Conservation (phyloP, 2,329 filamentous ascomycete species). For the Pleurostoma richardsiae region DNA sequence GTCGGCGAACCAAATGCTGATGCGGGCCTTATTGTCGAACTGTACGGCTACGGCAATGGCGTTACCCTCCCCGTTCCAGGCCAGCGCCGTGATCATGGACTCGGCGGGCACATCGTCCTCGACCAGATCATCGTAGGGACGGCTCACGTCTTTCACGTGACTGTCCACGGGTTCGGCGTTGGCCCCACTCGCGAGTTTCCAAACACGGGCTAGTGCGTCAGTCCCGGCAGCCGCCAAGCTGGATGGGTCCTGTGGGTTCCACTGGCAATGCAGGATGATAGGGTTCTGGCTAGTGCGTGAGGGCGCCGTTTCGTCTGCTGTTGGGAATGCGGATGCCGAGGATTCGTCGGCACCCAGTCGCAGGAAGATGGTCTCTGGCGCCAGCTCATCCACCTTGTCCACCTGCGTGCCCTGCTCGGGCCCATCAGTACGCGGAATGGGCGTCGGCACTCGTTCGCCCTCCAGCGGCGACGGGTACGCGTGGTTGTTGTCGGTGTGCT, state of each 20-base stretch:
- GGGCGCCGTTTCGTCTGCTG: slow-evolving; percentile 25
- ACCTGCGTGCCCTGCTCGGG: slow-evolving; percentile 61
- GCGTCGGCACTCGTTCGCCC: slow-evolving; percentile 48
- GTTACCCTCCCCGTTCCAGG: slow-evolving; percentile 54
- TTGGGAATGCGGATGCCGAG: slow-evolving; percentile 27
- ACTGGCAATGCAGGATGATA: slow-evolving; percentile 64
- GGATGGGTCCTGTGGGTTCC: slow-evolving; percentile 60
- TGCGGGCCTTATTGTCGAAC: slow-evolving; percentile 42
- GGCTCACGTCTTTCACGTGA: slow-evolving; percentile 38
- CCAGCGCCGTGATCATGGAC: slow-evolving; percentile 52
- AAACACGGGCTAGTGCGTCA: slow-evolving; percentile 65
- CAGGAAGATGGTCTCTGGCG: slow-evolving; percentile 55
- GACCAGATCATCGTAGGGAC: slow-evolving; percentile 41
- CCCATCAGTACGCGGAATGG: slow-evolving; percentile 52
- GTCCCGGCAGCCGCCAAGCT: slow-evolving; percentile 64
- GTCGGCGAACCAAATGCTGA: slow-evolving; percentile 52
- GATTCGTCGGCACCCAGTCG: slow-evolving; percentile 42
- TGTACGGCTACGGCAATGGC: slow-evolving; percentile 56
- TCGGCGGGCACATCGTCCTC: slow-evolving; percentile 47
- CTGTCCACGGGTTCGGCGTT: slow-evolving; percentile 35
- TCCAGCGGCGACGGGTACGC: slow-evolving; percentile 62
- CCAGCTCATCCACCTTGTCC: slow-evolving; percentile 58
- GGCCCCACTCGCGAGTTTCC: slow-evolving; percentile 55
- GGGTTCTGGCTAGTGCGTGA: slow-evolving; percentile 43
- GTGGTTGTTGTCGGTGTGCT: slow-evolving; percentile 43